phyloP scores from a whole-genome alignment of 768 basidiomycete genomes.

The Lyophyllum atratum region DNA sequence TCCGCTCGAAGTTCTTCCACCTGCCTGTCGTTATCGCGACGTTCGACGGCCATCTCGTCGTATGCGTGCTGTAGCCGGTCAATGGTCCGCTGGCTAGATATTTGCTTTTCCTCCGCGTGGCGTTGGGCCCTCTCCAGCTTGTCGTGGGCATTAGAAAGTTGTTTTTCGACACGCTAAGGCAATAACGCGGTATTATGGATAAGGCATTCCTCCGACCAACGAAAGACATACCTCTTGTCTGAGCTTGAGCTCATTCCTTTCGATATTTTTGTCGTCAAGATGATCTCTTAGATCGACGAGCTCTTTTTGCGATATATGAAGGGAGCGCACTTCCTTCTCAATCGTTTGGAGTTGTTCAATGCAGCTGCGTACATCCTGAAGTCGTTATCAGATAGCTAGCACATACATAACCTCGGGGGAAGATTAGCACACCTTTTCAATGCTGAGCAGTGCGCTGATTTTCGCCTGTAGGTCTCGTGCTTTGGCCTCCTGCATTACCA shows the following conservation, averaged over 20 bases:
- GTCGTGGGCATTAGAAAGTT: conserved; percentile 78
- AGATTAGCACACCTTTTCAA: conserved; percentile 63
- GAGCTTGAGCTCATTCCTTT: conserved; percentile 66
- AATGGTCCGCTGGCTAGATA: conserved; percentile 71
- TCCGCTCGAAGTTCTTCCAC: conserved; percentile 76
- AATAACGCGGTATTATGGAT: neutral
- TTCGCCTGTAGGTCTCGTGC: conserved; percentile 77
- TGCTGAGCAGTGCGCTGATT: conserved; percentile 64
- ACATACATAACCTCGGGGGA: neutral
- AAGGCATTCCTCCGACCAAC: neutral
- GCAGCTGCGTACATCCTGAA: conserved; percentile 69
- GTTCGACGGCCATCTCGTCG: conserved; percentile 73
- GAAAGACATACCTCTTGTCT: conserved; percentile 59
- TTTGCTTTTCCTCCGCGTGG: conserved; percentile 79
- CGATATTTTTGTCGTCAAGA: conserved; percentile 72
- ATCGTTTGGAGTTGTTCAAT: conserved; percentile 77
- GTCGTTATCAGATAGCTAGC: neutral
- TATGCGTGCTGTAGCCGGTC: conserved; percentile 79
- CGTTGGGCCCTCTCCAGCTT: conserved; percentile 79
- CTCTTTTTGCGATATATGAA: conserved; percentile 69
- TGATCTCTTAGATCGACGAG: conserved; percentile 69
- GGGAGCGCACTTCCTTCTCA: conserved; percentile 62
- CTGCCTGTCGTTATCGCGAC: conserved; percentile 77
- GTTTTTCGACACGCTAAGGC: conserved; percentile 76
- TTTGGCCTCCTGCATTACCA: conserved; percentile 70